Conservation (phyloP, 2,329 filamentous ascomycete species). For the Colletotrichum tanaceti region DNA sequence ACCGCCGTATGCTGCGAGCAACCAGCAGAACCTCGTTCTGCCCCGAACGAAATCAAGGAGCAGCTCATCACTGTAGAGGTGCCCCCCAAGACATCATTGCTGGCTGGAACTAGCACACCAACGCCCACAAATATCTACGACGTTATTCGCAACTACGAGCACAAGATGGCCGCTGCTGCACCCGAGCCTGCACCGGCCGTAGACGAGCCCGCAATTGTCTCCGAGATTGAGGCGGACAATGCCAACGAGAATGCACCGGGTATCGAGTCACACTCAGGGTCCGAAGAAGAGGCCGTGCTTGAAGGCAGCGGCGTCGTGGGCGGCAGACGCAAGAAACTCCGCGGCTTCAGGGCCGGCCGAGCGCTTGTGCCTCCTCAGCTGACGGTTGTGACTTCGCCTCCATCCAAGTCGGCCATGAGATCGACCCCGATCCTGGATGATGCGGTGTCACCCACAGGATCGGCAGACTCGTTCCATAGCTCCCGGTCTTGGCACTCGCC, state of each 20-base stretch:
- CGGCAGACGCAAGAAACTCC: slow-evolving; percentile 48
- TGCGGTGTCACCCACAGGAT: slow-evolving; percentile 57
- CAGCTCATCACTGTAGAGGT: slow-evolving; percentile 26
- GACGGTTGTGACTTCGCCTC: slow-evolving; percentile 53
- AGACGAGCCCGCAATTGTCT: not conserved
- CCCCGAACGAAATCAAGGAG: slow-evolving; percentile 17
- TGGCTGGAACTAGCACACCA: slow-evolving; percentile 22
- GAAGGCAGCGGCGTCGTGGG: slow-evolving; percentile 48
- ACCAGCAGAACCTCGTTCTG: too few relatives aligned
- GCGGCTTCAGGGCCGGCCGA: slow-evolving; percentile 47
- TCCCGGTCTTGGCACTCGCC: slow-evolving; percentile 64
- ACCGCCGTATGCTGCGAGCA: not conserved
- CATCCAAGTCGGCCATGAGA: slow-evolving; percentile 47
- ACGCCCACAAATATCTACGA: slow-evolving; percentile 39
- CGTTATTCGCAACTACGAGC: slow-evolving; percentile 39
- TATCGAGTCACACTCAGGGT: slow-evolving; percentile 25
- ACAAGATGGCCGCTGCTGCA: slow-evolving; percentile 34
- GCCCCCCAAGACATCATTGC: slow-evolving; percentile 1
- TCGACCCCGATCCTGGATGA: slow-evolving; percentile 30
- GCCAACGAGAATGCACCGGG: slow-evolving; percentile 5
- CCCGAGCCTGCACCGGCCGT: not conserved
- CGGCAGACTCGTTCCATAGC: slow-evolving; percentile 66
- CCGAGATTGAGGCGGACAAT: slow-evolving; percentile 5
- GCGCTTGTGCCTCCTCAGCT: slow-evolving; percentile 48
- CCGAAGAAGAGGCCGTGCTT: slow-evolving; percentile 43